Percentiles rank a stretch among this genome's conserved stretches.
Evolutionary conservation across 2,329 filamentous ascomycete genomes (phyloP).

Genomic region (Elsinoe australis): DNA sequence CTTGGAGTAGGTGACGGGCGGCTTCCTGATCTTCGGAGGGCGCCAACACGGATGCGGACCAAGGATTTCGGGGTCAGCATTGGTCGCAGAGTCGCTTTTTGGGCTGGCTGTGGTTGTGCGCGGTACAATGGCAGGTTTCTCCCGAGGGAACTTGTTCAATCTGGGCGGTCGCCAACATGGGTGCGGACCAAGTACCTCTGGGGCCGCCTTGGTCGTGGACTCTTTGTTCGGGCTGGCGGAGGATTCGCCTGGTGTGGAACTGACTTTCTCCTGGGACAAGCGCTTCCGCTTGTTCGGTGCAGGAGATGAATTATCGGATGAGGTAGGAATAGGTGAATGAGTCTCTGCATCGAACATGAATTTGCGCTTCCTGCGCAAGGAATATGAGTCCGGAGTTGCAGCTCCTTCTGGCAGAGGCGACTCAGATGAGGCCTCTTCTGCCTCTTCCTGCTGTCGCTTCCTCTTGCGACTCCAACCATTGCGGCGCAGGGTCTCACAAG

Average conservation of each 20-base stretch:
- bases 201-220: too few relatives aligned
- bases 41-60: not conserved
- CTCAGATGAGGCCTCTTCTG: not conserved
- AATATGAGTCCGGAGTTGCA: slow-evolving; percentile 16
- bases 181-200: too few relatives aligned
- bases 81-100: not conserved
- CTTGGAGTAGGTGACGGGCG: slow-evolving; percentile 7
- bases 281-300: slow-evolving; percentile 11
- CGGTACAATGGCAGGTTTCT: too few relatives aligned
- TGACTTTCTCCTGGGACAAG: not conserved
- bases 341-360: slow-evolving; percentile 18
- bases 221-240: too few relatives aligned
- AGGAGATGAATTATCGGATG: slow-evolving; percentile 12
- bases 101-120: too few relatives aligned
- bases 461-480: slow-evolving; percentile 64
- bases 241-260: too few relatives aligned
- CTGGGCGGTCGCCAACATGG: too few relatives aligned
- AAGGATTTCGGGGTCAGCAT: not conserved
- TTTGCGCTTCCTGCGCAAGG: slow-evolving; percentile 19
- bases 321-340: slow-evolving; percentile 14
- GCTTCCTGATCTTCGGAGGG: not conserved
- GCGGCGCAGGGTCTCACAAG: slow-evolving; percentile 64
- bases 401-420: slow-evolving; percentile 13
- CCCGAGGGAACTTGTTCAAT: too few relatives aligned
- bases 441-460: not conserved